Conservation (phyloP, 768 basidiomycete genomes). For the Pleurotus giganteus region DNA sequence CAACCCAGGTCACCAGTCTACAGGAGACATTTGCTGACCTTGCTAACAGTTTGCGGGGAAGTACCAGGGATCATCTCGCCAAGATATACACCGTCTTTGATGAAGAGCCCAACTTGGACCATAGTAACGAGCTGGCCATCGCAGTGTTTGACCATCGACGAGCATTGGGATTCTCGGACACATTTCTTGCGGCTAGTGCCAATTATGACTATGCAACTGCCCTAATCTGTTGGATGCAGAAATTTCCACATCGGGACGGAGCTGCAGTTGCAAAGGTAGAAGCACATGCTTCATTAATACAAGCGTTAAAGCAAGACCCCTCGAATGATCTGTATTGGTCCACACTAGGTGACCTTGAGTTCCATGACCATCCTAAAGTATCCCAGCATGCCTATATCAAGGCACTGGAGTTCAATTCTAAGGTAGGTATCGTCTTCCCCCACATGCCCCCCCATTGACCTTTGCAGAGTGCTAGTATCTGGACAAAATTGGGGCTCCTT, state of each 20-base stretch:
- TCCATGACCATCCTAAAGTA: constrained; percentile 61
- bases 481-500: constrained; percentile 88
- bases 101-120: constrained; percentile 17
- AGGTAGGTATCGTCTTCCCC: constrained; percentile 44
- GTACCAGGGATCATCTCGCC: constrained; percentile 39
- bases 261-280: constrained; percentile 35
- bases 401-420: constrained; percentile 81
- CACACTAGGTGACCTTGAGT: constrained; percentile 73
- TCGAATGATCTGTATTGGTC: constrained; percentile 78
- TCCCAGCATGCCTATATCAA: constrained; percentile 93
- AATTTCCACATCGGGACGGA: constrained; percentile 26
- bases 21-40: constrained; percentile 31
- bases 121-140: constrained; percentile 47
- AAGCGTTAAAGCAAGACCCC: constrained; percentile 73
- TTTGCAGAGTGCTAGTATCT: constrained; percentile 64
- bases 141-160: constrained; percentile 62
- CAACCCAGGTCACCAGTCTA: constrained; percentile 39
- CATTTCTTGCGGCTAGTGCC: constrained; percentile 50
- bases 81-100: constrained; percentile 34
- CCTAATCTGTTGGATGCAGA: constrained; percentile 47
- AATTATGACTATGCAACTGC: constrained; percentile 75
- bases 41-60: constrained; percentile 34
- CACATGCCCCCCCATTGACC: constrained; percentile 2
- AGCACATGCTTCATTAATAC: constrained; percentile 54
- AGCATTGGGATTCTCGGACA: constrained; percentile 52